These are phyloP conservation scores for Suillus sp. DNA, from an alignment of 768 basidiomycete genomes.

Conservation along the genomic window DNA sequence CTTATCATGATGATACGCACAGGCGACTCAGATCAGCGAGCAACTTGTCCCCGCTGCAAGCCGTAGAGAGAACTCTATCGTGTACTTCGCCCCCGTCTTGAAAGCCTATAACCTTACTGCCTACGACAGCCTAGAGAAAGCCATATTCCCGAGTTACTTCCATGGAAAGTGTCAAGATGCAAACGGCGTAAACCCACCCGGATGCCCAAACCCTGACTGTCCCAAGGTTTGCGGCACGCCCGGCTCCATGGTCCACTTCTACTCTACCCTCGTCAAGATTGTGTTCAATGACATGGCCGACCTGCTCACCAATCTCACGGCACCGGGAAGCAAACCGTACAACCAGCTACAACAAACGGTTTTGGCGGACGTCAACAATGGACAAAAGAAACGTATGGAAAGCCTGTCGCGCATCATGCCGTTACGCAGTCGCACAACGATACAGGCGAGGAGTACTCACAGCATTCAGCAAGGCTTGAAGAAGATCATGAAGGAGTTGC, in stretches of 20 bases:
- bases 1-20: not conserved
- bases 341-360: conserved; percentile 45
- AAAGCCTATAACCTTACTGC: conserved; percentile 46
- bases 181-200: conserved; percentile 58
- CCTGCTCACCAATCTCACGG: conserved; percentile 37
- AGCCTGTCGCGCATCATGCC: conserved; percentile 13
- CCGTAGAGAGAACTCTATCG: conserved; percentile 27
- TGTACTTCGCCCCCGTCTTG: conserved; percentile 50
- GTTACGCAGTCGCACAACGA: conserved; percentile 9
- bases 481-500: conserved; percentile 37
- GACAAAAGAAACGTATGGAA: conserved; percentile 15
- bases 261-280: conserved; percentile 47
- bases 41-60: conserved; percentile 33
- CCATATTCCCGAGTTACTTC: conserved; percentile 72
- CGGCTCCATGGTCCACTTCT: conserved; percentile 78
- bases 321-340: conserved; percentile 44
- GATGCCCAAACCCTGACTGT: conserved; percentile 81
- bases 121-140: conserved; percentile 47
- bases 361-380: conserved; percentile 35
- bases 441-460: conserved; percentile 24
- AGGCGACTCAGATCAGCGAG: conserved; percentile 41
- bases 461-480: conserved; percentile 28
- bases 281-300: conserved; percentile 46
- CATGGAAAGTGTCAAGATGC: conserved; percentile 71
- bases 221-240: conserved; percentile 80